These are phyloP conservation scores for Austropuccinia psidii DNA, from an alignment of 1,284 basidiomycete genomes.

Conservation along the genomic window DNA sequence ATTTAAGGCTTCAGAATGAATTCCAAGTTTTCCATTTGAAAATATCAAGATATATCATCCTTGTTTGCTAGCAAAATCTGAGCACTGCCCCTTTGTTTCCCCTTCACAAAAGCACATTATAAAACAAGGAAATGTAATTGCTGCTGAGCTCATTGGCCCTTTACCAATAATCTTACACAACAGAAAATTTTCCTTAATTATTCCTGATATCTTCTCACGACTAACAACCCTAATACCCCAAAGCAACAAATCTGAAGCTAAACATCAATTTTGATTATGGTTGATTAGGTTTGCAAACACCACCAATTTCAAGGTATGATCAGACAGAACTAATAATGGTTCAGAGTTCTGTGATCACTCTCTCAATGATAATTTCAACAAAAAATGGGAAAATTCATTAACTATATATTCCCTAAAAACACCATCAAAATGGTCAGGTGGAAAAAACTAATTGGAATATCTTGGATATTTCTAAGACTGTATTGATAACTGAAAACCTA, in stretches of 20 bases:
- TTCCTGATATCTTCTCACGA: neutral
- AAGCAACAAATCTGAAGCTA: neutral
- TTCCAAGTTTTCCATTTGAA: too few species aligned
- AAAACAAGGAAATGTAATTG: neutral
- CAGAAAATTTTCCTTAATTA: neutral
- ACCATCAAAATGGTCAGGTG: constrained; percentile 7
- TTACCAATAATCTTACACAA: neutral
- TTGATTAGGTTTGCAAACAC: neutral
- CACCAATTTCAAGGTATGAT: neutral
- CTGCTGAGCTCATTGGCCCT: neutral
- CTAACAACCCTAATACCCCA: neutral
- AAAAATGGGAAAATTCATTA: neutral
- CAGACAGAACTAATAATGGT: neutral
- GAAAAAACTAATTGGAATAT: neutral
- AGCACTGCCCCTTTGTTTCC: neutral
- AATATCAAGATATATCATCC: neutral
- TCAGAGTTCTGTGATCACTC: neutral
- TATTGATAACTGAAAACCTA: neutral
- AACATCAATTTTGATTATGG: neutral
- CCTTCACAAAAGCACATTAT: neutral
- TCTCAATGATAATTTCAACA: neutral
- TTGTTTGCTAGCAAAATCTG: neutral
- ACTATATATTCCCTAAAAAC: neutral
- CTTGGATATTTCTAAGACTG: neutral
- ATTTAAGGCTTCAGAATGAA: too few species aligned